A percentile compares a stretch with the other conserved stretches of the same genome.
phyloP scores from a whole-genome alignment of 2,329 filamentous ascomycete species.

The Alternaria triticimaculans region DNA sequence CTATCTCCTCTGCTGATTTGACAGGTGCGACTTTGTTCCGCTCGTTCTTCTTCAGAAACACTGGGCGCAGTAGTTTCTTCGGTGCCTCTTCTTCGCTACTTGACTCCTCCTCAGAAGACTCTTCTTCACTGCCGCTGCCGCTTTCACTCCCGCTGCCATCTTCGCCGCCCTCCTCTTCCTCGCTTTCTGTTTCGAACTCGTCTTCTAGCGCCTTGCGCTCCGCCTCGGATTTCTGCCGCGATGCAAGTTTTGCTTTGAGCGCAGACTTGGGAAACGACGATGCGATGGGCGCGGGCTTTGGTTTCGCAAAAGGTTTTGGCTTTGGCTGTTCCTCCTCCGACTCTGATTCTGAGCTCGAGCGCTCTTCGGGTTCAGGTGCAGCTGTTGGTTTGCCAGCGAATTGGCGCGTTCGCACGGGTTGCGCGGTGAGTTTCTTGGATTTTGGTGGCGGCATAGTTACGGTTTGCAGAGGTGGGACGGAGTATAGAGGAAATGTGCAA shows the following conservation, averaged over 20 bases:
- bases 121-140: slow-evolving; percentile 33
- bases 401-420: slow-evolving; percentile 80
- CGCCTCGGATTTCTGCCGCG: slow-evolving; percentile 40
- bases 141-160: slow-evolving; percentile 22
- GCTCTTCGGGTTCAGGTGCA: slow-evolving; percentile 44
- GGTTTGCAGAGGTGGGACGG: not conserved
- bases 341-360: slow-evolving; percentile 53
- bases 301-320: slow-evolving; percentile 41
- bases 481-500: slow-evolving; percentile 1
- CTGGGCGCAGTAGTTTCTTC: slow-evolving; percentile 66
- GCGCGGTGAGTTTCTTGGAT: slow-evolving; percentile 87
- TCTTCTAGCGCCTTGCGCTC: slow-evolving; percentile 53
- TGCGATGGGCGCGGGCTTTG: slow-evolving; percentile 50
- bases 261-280: slow-evolving; percentile 56
- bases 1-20: slow-evolving; percentile 50
- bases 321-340: slow-evolving; percentile 60
- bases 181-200: slow-evolving; percentile 66
- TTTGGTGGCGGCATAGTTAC: slow-evolving; percentile 60
- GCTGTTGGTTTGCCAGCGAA: slow-evolving; percentile 79
- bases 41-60: slow-evolving; percentile 70
- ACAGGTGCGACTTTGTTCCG: slow-evolving; percentile 52
- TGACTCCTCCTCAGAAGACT: slow-evolving; percentile 59
- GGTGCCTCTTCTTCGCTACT: slow-evolving; percentile 65
- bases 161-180: slow-evolving; percentile 41
- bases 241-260: slow-evolving; percentile 53